phyloP scores from a whole-genome alignment of 2,329 filamentous ascomycete genomes.

The Alternaria sp. region DNA sequence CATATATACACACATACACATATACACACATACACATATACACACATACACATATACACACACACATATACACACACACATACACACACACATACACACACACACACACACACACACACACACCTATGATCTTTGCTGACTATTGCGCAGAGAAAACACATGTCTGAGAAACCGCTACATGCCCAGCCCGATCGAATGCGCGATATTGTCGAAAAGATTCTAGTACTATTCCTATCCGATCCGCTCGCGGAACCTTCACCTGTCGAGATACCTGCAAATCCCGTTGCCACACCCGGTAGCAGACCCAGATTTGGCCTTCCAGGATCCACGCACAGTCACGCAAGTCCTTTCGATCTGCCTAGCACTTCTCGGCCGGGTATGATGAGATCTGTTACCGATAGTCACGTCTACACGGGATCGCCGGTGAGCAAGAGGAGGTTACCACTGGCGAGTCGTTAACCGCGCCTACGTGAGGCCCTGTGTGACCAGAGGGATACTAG shows the following conservation, averaged over 20 bases:
- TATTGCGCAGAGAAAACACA: constrained; percentile 48
- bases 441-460: neutral
- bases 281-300: constrained; percentile 42
- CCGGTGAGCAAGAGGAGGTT: constrained; percentile 34
- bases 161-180: constrained; percentile 50
- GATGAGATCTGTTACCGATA: constrained; percentile 28
- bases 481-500: neutral
- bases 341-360: constrained; percentile 47
- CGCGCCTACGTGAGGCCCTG: constrained; percentile 8
- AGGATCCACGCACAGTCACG: constrained; percentile 34
- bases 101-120: neutral
- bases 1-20: no score
- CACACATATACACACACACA: neutral
- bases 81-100: neutral
- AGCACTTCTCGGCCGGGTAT: constrained; percentile 32
- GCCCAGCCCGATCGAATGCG: constrained; percentile 55
- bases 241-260: constrained; percentile 47
- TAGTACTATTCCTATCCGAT: constrained; percentile 58
- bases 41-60: neutral
- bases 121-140: neutral
- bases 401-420: constrained; percentile 34
- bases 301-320: constrained; percentile 29
- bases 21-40: no score
- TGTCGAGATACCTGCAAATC: constrained; percentile 20
- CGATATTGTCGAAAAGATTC: constrained; percentile 58